Evolutionary conservation across 1,284 basidiomycete genomes (phyloP).

Genomic region (Acaromyces ingoldii): DNA sequence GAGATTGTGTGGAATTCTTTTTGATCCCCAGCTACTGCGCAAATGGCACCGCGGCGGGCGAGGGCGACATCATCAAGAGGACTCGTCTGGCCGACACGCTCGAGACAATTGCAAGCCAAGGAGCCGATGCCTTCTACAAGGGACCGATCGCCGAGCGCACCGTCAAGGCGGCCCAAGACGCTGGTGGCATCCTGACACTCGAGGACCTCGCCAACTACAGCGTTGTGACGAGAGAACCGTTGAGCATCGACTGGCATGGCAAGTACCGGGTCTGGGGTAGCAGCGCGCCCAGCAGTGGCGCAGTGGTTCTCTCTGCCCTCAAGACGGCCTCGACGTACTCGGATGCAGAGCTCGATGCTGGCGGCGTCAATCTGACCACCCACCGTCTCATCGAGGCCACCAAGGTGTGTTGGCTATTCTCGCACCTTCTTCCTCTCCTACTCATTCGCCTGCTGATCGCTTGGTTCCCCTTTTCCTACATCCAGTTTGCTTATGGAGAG

Average conservation of each 20-base stretch:
- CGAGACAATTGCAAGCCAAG: slow-evolving; percentile 24
- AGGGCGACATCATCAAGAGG: slow-evolving; percentile 40
- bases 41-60: slow-evolving; percentile 28
- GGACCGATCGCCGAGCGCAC: slow-evolving; percentile 35
- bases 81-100: slow-evolving; percentile 31
- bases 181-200: slow-evolving; percentile 40
- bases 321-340: slow-evolving; percentile 42
- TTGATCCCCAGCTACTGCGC: slow-evolving; percentile 22
- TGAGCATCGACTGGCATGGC: slow-evolving; percentile 28
- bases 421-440: too few species aligned
- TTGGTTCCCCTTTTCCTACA: neutral
- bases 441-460: neutral
- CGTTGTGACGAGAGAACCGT: slow-evolving; percentile 19
- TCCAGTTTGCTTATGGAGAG: slow-evolving; percentile 53
- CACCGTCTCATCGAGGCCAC: slow-evolving; percentile 53
- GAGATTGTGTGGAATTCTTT: neutral
- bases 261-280: slow-evolving; percentile 34
- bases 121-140: slow-evolving; percentile 39
- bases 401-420: slow-evolving; percentile 25
- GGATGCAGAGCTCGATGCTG: slow-evolving; percentile 19
- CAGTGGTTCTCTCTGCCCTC: slow-evolving; percentile 46
- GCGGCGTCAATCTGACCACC: slow-evolving; percentile 36
- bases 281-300: slow-evolving; percentile 47
- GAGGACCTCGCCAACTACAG: slow-evolving; percentile 37
- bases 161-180: slow-evolving; percentile 19